Evolutionary conservation across 2,329 filamentous ascomycete genomes (phyloP), one percentile per base, ranked within the genome.

Genomic region (Neofusicoccum umdonicola): DNA sequence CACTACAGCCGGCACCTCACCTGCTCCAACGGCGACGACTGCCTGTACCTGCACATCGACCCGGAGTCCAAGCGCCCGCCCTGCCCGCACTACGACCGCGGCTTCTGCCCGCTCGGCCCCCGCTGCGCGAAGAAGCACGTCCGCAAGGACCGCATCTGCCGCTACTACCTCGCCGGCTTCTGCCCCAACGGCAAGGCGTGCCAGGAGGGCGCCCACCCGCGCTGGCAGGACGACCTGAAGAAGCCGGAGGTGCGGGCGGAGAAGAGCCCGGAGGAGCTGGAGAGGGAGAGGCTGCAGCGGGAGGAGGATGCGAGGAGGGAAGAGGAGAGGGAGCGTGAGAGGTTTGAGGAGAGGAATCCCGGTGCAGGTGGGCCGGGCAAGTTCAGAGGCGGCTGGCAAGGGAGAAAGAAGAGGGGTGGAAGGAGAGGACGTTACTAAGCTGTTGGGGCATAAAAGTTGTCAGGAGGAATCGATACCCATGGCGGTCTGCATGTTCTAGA

Each of bases 21-120:
- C 77, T 99, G 95, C 80, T 92, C 91, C 68, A 97, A 97, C 79
- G 95, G 94, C 69, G 94, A 98, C 78, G 95, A 99, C 80, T 99
- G 95, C 74, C 83, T 96, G 4, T 97, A 96, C 77, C 87, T 96
- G 52, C 92, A 97, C 79, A 90, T 96, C 71, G 92, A 95, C 72
- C 90, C 93, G 57, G 85, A 92, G 75, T 88, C 90, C 67, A 89
- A 92, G 73, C 82, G 77, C 65, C 69, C 76, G 67, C 68, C 76
- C 66, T 74, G 77, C 92, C 71, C 91, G 88, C 91, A 96, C 79
- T 99, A 97, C 81, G 93, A 97, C 67, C 88, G 90, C 70, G 95
- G 95, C 2, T 98, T 98, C 81, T 99, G 95, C 73, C 92, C 92
- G 17, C 84, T 98, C 9, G 95, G 95, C 0, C 93, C 93, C 1